phyloP scores from a whole-genome alignment of 1,139 yeast genomes.

The Sugiyamaella paludigena region DNA sequence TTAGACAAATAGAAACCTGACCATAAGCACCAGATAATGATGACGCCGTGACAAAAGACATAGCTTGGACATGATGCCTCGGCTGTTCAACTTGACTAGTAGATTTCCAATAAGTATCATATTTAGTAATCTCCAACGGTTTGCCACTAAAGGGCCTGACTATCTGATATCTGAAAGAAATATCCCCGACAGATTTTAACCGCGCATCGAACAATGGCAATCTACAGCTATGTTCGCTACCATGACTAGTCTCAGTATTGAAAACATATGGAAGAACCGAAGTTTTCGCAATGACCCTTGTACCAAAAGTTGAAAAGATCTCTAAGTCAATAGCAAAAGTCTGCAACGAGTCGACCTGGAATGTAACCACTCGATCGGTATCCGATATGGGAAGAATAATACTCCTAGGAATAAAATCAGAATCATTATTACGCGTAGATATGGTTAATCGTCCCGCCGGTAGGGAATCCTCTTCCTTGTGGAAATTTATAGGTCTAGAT shows the following conservation, averaged over 20 bases:
- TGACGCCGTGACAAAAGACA: conserved; percentile 87
- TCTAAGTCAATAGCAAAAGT: conserved; percentile 84
- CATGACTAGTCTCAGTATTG: conserved; percentile 30
- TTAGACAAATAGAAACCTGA: conserved; percentile 64
- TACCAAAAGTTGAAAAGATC: conserved; percentile 91
- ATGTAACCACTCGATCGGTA: conserved; percentile 68
- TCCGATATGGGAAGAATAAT: conserved; percentile 76
- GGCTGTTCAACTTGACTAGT: conserved; percentile 49
- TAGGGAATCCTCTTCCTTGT: conserved; percentile 37
- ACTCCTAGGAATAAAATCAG: conserved; percentile 77
- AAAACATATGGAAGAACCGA: conserved; percentile 64
- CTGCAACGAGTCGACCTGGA: conserved; percentile 80
- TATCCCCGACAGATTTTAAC: conserved; percentile 76
- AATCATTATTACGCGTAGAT: conserved; percentile 51
- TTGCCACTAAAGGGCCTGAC: conserved; percentile 87
- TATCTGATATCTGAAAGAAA: conserved; percentile 74
- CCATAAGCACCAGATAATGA: conserved; percentile 81
- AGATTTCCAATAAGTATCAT: conserved; percentile 96
- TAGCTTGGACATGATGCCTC: conserved; percentile 36
- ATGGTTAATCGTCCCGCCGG: conserved; percentile 66
- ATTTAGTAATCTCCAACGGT: conserved; percentile 84
- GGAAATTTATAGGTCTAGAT: conserved; percentile 36
- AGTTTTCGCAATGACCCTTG: conserved; percentile 85
- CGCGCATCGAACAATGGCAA: conserved; percentile 82
- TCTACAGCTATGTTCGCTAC: conserved; percentile 42